These are phyloP conservation scores for Quercus bicolor DNA, from an alignment of 306 rosid genomes.

Conservation along the genomic window DNA sequence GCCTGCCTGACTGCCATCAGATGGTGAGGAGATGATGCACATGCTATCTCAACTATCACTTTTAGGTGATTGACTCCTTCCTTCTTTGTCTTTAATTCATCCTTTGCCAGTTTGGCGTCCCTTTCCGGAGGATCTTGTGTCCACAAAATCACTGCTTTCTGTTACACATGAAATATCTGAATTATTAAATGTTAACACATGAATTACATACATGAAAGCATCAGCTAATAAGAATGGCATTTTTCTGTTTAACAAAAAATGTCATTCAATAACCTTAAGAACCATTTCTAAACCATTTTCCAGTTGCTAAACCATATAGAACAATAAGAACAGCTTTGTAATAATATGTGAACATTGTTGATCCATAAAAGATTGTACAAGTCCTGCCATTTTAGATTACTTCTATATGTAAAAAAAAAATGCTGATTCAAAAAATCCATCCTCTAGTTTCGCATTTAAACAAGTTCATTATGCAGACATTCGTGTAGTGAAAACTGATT, in stretches of 20 bases:
- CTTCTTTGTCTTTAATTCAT: constrained; percentile 44
- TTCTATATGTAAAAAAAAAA: neutral
- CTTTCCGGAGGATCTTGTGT: constrained; percentile 72
- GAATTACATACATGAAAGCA: neutral
- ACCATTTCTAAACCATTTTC: neutral
- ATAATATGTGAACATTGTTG: neutral
- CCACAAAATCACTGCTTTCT: constrained; percentile 85
- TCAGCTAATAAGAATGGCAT: neutral
- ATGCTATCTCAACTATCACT: constrained; percentile 78
- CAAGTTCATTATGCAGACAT: neutral
- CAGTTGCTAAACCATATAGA: neutral
- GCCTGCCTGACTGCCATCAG: constrained; percentile 75
- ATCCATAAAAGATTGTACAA: neutral
- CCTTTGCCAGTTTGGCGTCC: constrained; percentile 66
- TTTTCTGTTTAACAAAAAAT: neutral
- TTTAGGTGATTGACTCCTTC: constrained; percentile 46
- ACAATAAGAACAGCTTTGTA: neutral
- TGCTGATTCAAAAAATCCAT: neutral
- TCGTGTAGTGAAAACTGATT: neutral
- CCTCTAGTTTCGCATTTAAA: neutral
- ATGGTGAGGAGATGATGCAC: constrained; percentile 86
- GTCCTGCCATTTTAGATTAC: neutral
- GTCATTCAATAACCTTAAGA: neutral
- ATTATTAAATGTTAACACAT: neutral
- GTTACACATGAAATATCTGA: constrained; percentile 18